Evolutionary conservation across 768 basidiomycete species (phyloP).

Genomic region (Leccinum longicurvipes): DNA sequence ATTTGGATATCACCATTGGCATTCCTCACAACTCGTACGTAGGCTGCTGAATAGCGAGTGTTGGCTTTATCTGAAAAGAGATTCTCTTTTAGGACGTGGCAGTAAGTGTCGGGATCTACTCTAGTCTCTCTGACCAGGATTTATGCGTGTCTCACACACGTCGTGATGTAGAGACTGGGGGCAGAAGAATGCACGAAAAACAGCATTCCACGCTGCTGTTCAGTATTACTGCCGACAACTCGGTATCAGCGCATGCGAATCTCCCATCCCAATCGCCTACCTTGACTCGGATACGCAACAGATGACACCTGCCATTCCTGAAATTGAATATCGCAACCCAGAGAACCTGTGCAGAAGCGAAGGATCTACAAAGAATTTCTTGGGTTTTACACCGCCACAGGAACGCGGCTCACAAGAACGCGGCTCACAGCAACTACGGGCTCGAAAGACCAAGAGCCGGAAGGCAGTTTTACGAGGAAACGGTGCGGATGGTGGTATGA

Average conservation of each 20-base stretch:
- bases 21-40: slow-evolving; percentile 53
- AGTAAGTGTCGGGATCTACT: slow-evolving; percentile 22
- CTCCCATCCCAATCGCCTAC: slow-evolving; percentile 60
- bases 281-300: slow-evolving; percentile 24
- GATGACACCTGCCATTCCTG: background rate
- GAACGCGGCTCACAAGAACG: slow-evolving; percentile 13
- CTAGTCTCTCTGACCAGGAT: background rate
- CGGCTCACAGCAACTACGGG: slow-evolving; percentile 18
- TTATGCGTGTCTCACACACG: slow-evolving; percentile 4
- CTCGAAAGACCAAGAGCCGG: slow-evolving; percentile 33
- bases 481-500: slow-evolving; percentile 24
- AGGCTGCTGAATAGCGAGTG: background rate
- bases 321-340: background rate
- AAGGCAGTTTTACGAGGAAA: slow-evolving; percentile 32
- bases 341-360: slow-evolving; percentile 8
- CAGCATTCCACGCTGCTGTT: slow-evolving; percentile 77
- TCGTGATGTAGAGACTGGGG: slow-evolving; percentile 51
- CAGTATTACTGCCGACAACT: slow-evolving; percentile 70
- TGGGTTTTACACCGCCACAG: slow-evolving; percentile 32
- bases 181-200: slow-evolving; percentile 55
- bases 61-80: slow-evolving; percentile 1
- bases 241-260: slow-evolving; percentile 57
- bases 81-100: slow-evolving; percentile 30
- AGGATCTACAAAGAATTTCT: slow-evolving; percentile 16
- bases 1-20: slow-evolving; percentile 65